These are phyloP conservation scores for Wickerhamiella brachini DNA, from an alignment of 805 yeast genomes.

Conservation along the genomic window DNA sequence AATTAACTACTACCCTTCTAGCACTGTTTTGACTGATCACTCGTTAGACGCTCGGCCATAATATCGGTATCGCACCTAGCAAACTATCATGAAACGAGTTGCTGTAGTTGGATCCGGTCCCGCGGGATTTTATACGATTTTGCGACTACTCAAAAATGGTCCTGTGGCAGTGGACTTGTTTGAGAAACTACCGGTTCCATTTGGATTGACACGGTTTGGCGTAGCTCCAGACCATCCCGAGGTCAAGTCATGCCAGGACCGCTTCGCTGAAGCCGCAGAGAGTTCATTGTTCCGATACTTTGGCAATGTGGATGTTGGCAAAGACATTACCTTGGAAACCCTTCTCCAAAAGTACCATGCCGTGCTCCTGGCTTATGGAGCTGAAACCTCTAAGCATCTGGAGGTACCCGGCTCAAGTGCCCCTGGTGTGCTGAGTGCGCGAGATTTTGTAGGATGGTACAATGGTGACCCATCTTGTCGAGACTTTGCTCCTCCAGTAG, in stretches of 20 bases:
- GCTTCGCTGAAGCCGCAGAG: conserved; percentile 39
- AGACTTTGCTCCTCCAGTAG: conserved; percentile 42
- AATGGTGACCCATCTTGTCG: conserved; percentile 67
- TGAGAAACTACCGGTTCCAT: conserved; percentile 80
- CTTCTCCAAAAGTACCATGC: conserved; percentile 51
- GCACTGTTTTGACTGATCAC: not conserved
- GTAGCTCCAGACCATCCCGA: conserved; percentile 99
- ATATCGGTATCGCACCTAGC: too few species aligned
- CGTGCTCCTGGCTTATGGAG: conserved; percentile 72
- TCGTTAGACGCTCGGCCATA: not conserved
- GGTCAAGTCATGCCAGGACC: conserved; percentile 59
- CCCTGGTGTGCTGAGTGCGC: conserved; percentile 59
- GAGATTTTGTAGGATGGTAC: conserved; percentile 91
- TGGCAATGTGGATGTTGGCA: conserved; percentile 64
- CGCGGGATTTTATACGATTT: conserved; percentile 84
- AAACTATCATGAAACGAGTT: conserved; percentile 2
- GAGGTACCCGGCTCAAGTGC: conserved; percentile 44
- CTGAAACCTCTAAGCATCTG: conserved; percentile 38
- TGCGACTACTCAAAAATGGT: conserved; percentile 45
- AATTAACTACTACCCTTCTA: too few species aligned
- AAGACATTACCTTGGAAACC: conserved; percentile 37
- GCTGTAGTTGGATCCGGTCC: conserved; percentile 95
- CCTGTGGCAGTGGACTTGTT: conserved; percentile 50
- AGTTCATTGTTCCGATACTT: conserved; percentile 37
- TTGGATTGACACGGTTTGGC: conserved; percentile 82